These are phyloP conservation scores for Agrocybe pediades DNA, from an alignment of 768 basidiomycete genomes.

Conservation along the genomic window DNA sequence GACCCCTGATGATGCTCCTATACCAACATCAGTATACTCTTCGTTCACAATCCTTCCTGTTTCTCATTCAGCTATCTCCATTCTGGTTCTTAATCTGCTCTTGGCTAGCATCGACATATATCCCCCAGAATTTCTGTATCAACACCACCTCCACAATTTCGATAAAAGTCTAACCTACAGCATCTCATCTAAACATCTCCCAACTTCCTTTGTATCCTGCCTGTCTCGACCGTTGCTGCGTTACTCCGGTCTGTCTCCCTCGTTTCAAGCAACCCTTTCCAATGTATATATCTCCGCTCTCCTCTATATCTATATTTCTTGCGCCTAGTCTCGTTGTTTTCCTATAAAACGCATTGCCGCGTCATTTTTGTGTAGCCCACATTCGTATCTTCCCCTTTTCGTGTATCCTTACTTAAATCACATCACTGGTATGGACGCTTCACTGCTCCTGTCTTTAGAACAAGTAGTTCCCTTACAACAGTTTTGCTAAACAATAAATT, in stretches of 20 bases:
- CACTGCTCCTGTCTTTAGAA: constrained; percentile 15
- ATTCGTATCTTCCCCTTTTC: constrained; percentile 8
- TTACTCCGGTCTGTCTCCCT: background rate
- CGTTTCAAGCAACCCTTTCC: background rate
- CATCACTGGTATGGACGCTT: constrained; percentile 4
- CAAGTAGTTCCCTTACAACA: background rate
- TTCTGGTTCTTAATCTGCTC: constrained; percentile 23
- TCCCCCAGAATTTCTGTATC: constrained; percentile 26
- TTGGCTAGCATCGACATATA: constrained; percentile 20
- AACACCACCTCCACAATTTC: constrained; percentile 7
- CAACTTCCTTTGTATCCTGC: constrained; percentile 12
- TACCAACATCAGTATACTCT: constrained; percentile 13
- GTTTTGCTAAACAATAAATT: constrained; percentile 11
- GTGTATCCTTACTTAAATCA: constrained; percentile 20
- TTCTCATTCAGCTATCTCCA: constrained; percentile 4
- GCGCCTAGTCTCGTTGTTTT: constrained; percentile 3
- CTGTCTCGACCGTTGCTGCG: constrained; percentile 4
- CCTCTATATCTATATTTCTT: constrained; percentile 3
- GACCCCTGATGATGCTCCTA: too few relatives aligned
- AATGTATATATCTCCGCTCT: constrained; percentile 11
- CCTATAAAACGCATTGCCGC: constrained; percentile 2
- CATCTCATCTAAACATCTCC: constrained; percentile 4
- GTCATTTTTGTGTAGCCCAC: constrained; percentile 18
- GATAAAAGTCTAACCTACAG: constrained; percentile 1
- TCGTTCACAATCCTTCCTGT: constrained; percentile 18